Conservation (phyloP, 108 stramenopile genomes). For the Poteriospumella lacustris region DNA sequence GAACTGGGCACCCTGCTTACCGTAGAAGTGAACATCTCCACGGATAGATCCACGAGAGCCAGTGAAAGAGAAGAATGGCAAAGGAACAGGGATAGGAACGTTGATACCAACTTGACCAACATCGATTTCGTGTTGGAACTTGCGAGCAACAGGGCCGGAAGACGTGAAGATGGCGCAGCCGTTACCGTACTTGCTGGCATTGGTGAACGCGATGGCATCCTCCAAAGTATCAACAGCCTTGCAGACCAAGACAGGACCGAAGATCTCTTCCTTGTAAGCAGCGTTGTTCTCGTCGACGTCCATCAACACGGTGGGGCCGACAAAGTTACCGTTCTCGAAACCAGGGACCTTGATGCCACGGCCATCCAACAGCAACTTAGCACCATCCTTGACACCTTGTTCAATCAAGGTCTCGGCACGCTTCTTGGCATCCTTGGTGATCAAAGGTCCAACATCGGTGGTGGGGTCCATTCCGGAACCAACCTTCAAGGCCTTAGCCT, state of each 20-base stretch:
- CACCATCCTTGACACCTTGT: conserved; percentile 69
- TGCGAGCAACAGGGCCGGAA: conserved; percentile 77
- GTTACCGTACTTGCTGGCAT: conserved; percentile 41
- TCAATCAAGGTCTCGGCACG: conserved; percentile 68
- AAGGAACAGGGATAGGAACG: conserved; percentile 88
- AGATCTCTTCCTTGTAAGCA: conserved; percentile 81
- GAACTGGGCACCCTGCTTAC: conserved; percentile 75
- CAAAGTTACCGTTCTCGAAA: conserved; percentile 68
- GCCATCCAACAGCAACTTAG: conserved; percentile 72
- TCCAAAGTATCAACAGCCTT: conserved; percentile 69
- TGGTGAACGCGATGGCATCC: conserved; percentile 77
- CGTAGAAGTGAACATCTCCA: conserved; percentile 87
- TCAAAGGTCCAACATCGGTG: conserved; percentile 83
- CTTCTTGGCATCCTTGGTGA: conserved; percentile 62
- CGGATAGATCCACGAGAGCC: conserved; percentile 74
- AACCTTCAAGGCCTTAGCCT: conserved; percentile 60
- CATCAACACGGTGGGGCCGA: conserved; percentile 74
- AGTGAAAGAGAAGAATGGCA: conserved; percentile 90
- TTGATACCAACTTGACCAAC: conserved; percentile 83
- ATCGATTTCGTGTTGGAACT: conserved; percentile 76
- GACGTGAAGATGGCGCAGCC: conserved; percentile 73
- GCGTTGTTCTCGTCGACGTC: conserved; percentile 55
- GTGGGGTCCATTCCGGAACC: conserved; percentile 70
- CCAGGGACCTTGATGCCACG: conserved; percentile 58
- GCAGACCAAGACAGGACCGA: conserved; percentile 82